Evolutionary conservation across 2,329 filamentous ascomycete genomes (phyloP), one percentile per base, ranked within the genome.

Genomic region (Gnomoniopsis smithogilvyi): DNA sequence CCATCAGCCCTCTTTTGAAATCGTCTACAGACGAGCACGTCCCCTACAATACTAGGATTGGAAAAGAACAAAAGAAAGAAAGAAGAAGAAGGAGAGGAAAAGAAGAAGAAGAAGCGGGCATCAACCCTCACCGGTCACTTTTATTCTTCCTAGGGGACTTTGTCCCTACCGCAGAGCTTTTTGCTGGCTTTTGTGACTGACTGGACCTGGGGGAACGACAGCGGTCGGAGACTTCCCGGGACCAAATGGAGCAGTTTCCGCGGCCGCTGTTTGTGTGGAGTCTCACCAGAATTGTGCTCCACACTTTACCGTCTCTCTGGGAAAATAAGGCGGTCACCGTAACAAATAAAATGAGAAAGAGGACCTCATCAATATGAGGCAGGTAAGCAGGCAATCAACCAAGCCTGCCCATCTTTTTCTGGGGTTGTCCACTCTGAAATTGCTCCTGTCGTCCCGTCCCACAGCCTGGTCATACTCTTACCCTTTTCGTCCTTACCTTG

Each of bases 281-380:
- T 26, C 34, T 30, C 19, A 46, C 21, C 36, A 19, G 41, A 54
- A 46, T 54, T 54, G 11, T 11, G 41, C 45, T 48, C 53, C 53
- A 55, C 53, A 45, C 53, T 55, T n/a, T 46, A 55, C 53, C 53
- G 43, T 55, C 53, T 48, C 53, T 55, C 34, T 19, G 41, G 51
- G 38, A 47, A 30, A 19, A 46, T 15, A 33, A 46, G 51, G 51
- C 51, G 51, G 51, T 54, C 51, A 43, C 51, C 22, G 14, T 54
- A 45, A 54, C 38, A 54, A 43, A 43, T 53, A 24, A 14, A 17
- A 21, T 30, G 10, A 50, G 17, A 43, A 43, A 43, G 21, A 22
- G n/a, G 49, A 41, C 34, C 33, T 36, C 30, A 34, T 51, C 49
- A 51, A 51, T 8, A 30, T 30, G 26, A 30, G 26, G 26, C 26